Evolutionary conservation across 1,139 yeast species (phyloP).

Genomic region (Yamadazyma mexicana): DNA sequence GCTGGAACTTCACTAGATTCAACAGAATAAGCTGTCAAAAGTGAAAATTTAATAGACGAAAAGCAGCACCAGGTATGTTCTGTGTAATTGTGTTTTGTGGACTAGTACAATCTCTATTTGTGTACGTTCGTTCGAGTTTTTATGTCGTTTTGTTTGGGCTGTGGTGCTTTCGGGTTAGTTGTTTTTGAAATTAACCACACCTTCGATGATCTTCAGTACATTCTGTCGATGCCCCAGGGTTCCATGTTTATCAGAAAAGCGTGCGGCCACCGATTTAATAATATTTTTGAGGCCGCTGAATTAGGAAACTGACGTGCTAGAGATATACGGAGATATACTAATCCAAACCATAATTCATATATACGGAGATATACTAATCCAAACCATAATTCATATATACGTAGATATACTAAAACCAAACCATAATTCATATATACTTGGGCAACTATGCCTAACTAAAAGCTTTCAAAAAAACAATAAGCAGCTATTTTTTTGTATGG

Average conservation of each 20-base stretch:
- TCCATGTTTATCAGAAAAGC: background rate
- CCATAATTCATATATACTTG: background rate
- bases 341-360: background rate
- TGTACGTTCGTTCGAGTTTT: background rate
- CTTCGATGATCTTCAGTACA: background rate
- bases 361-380: background rate
- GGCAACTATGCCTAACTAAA: too few relatives aligned
- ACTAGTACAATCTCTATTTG: too few relatives aligned
- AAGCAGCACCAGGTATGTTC: too few relatives aligned
- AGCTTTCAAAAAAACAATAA: too few relatives aligned
- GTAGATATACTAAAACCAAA: background rate
- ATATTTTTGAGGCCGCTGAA: constrained; percentile 1
- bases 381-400: background rate
- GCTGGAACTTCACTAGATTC: too few relatives aligned
- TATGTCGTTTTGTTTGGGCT: background rate
- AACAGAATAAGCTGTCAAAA: too few relatives aligned
- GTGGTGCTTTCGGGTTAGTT: background rate
- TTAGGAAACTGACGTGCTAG: constrained; percentile 1
- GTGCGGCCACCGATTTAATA: constrained; percentile 1
- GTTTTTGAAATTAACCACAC: background rate
- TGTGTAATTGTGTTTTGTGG: too few relatives aligned
- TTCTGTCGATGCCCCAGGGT: background rate
- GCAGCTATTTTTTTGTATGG: too few relatives aligned
- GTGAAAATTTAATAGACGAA: too few relatives aligned
- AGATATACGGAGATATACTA: background rate